phyloP scores from a whole-genome alignment of 345 rosid genomes.

The Balakata baccata region DNA sequence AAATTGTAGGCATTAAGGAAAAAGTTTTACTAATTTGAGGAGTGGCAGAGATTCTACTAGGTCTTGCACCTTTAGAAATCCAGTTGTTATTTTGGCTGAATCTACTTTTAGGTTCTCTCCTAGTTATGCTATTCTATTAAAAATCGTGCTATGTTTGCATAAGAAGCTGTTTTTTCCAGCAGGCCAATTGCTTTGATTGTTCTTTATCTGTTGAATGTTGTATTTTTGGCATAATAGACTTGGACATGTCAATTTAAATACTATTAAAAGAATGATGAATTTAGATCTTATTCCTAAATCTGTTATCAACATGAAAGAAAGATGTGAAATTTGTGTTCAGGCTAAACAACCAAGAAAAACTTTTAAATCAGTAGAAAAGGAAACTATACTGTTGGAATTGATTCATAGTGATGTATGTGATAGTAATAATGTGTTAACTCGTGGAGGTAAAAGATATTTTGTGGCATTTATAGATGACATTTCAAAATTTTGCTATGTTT shows the following conservation, averaged over 20 bases:
- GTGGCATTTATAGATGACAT: too few relatives aligned
- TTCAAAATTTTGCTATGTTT: too few relatives aligned
- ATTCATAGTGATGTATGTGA: background rate
- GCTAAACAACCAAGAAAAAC: background rate
- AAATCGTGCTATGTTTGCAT: background rate
- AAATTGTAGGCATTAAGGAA: background rate
- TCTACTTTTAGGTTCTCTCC: background rate
- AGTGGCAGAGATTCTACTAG: background rate
- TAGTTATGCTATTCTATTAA: background rate
- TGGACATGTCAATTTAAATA: background rate
- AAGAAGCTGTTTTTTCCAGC: too few relatives aligned
- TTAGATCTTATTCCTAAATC: background rate
- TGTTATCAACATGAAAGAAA: background rate
- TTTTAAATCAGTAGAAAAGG: background rate
- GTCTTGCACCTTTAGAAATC: background rate
- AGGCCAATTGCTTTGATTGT: too few relatives aligned
- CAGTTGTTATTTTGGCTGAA: background rate
- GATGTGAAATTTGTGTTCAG: background rate
- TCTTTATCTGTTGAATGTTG: too few relatives aligned
- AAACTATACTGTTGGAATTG: background rate
- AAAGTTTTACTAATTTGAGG: background rate
- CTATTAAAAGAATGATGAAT: background rate
- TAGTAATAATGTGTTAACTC: background rate
- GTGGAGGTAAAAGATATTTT: too few relatives aligned
- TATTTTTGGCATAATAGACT: background rate